phyloP scores from a whole-genome alignment of 2,329 filamentous ascomycete species.

The Aspergillus terreus region DNA sequence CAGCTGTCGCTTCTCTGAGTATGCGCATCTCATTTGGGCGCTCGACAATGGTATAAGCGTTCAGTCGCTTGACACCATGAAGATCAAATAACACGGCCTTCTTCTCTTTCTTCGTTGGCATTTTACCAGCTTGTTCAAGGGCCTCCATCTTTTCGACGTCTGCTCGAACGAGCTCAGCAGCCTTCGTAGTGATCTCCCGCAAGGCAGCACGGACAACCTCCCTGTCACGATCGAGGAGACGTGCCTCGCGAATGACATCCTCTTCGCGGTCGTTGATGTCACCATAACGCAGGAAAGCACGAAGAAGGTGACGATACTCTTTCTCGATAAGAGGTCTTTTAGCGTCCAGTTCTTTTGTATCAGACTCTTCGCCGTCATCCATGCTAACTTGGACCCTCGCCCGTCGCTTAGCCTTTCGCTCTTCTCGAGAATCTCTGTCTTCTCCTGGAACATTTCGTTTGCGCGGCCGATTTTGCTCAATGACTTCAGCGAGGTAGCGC shows the following conservation, averaged over 20 bases:
- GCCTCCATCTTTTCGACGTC: constrained; percentile 62
- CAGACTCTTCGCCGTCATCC: constrained; percentile 68
- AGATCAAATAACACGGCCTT: constrained; percentile 97
- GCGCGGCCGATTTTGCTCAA: constrained; percentile 81
- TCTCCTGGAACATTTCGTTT: constrained; percentile 63
- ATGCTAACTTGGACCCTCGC: constrained; percentile 61
- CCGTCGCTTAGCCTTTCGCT: constrained; percentile 66
- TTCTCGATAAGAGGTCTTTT: constrained; percentile 87
- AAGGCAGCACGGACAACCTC: constrained; percentile 75
- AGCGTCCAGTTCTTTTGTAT: constrained; percentile 67
- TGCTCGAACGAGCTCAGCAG: constrained; percentile 67
- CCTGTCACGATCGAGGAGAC: constrained; percentile 74
- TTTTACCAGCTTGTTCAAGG: constrained; percentile 70
- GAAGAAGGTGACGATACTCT: constrained; percentile 86
- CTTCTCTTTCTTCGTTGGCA: constrained; percentile 91
- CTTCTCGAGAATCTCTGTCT: constrained; percentile 52
- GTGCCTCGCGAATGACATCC: constrained; percentile 83
- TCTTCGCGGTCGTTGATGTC: constrained; percentile 83
- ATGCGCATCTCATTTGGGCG: constrained; percentile 85
- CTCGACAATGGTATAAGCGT: constrained; percentile 91
- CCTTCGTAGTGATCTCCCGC: constrained; percentile 71
- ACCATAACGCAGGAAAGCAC: constrained; percentile 86
- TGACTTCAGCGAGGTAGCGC: constrained; percentile 73
- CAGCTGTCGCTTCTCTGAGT: constrained; percentile 68
- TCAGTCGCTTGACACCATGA: constrained; percentile 87